phyloP scores from a whole-genome alignment of 1,284 basidiomycete species.

The Dichomitus squalens region DNA sequence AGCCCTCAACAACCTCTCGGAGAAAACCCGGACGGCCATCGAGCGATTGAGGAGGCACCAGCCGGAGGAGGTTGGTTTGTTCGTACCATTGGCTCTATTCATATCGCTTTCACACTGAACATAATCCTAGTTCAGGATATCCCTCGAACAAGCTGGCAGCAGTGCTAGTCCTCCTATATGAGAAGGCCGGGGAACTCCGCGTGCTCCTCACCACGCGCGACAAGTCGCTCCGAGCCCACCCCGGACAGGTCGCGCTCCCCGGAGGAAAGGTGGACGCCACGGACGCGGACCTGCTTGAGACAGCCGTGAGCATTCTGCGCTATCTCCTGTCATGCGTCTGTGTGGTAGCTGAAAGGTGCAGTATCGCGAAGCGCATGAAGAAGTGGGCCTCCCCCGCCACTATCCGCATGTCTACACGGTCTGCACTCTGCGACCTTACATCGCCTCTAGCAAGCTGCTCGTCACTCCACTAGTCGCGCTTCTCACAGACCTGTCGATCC shows the following conservation, averaged over 20 bases:
- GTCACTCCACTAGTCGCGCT: slow-evolving; percentile 77
- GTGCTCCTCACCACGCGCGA: slow-evolving; percentile 86
- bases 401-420: slow-evolving; percentile 63
- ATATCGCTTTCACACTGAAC: slow-evolving; percentile 4
- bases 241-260: slow-evolving; percentile 81
- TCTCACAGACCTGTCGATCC: slow-evolving; percentile 54
- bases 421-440: slow-evolving; percentile 70
- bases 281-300: slow-evolving; percentile 63
- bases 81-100: slow-evolving; percentile 34
- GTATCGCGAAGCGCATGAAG: slow-evolving; percentile 83
- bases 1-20: slow-evolving; percentile 22
- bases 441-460: slow-evolving; percentile 63
- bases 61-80: slow-evolving; percentile 53
- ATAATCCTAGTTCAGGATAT: slow-evolving; percentile 44
- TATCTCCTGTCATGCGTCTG: not conserved
- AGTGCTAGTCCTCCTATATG: slow-evolving; percentile 79
- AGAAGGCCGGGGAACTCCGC: slow-evolving; percentile 62
- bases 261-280: slow-evolving; percentile 79
- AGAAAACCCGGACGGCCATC: slow-evolving; percentile 26
- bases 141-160: slow-evolving; percentile 60
- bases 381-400: slow-evolving; percentile 68
- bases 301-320: slow-evolving; percentile 60
- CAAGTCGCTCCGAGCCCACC: slow-evolving; percentile 73
- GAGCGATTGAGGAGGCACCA: slow-evolving; percentile 43
- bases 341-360: slow-evolving; percentile 31